Percentiles rank a stretch among this genome's conserved stretches.
These are phyloP conservation scores for Lolium perenne DNA, from an alignment of 176 grass and related monocot species.

Conservation along the genomic window DNA sequence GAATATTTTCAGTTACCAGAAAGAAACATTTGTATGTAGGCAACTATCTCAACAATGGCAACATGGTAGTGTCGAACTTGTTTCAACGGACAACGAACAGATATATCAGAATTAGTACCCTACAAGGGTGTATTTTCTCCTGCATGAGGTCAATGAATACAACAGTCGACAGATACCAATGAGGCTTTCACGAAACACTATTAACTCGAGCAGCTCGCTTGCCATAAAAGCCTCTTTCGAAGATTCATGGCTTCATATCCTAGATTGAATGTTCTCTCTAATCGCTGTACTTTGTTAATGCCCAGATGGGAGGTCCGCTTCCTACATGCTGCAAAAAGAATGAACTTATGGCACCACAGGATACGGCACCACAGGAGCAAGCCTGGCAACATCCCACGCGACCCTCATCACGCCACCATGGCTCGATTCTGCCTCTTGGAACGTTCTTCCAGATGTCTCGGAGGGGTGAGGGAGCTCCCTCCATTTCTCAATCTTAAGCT, in stretches of 20 bases:
- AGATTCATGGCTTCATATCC: slow-evolving; percentile 1
- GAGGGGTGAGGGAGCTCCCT: slow-evolving; percentile 79
- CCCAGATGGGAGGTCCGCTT: background rate
- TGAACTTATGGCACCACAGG: background rate
- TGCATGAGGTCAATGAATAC: background rate
- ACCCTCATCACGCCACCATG: slow-evolving; percentile 73
- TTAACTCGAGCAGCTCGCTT: slow-evolving; percentile 14
- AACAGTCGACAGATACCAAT: background rate
- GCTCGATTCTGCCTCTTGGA: slow-evolving; percentile 59
- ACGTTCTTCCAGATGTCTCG: slow-evolving; percentile 51
- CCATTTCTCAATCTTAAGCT: slow-evolving; percentile 78
- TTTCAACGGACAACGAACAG: background rate
- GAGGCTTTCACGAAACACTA: slow-evolving; percentile 5
- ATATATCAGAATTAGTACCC: slow-evolving; percentile 22
- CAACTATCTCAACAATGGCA: background rate
- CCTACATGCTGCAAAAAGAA: background rate
- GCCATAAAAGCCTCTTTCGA: background rate
- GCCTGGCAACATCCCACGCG: slow-evolving; percentile 63
- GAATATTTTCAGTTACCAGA: background rate
- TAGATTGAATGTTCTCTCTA: slow-evolving; percentile 22
- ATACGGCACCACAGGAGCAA: slow-evolving; percentile 32
- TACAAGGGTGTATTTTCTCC: background rate
- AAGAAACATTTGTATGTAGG: background rate
- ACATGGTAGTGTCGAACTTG: background rate
- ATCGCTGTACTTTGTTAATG: background rate